Percentiles rank a stretch among this genome's conserved stretches.
Evolutionary conservation across 2,329 filamentous ascomycete genomes (phyloP).

Genomic region (Trichoderma gracile): DNA sequence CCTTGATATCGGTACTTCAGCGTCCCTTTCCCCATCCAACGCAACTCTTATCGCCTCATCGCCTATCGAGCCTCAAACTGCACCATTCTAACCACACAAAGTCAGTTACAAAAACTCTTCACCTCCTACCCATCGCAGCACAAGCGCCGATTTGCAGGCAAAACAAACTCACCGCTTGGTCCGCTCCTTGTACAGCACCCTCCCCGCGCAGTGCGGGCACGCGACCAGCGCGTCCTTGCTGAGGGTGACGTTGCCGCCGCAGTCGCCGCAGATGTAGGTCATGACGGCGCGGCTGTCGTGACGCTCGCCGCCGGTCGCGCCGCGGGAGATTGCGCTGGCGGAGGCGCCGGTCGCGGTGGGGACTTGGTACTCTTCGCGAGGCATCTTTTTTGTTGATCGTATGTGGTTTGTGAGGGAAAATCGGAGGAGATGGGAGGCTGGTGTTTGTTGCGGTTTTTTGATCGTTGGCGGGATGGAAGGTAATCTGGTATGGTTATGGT

Average conservation of each 20-base stretch:
- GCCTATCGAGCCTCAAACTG: conserved; percentile 88
- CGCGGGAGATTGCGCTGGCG: conserved; percentile 43
- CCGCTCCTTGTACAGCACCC: conserved; percentile 95
- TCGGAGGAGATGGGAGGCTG: too few species aligned
- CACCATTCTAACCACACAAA: conserved; percentile 70
- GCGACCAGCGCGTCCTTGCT: conserved; percentile 52
- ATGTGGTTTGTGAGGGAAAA: not conserved
- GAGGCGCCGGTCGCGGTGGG: conserved; percentile 55
- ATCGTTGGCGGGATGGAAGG: not conserved
- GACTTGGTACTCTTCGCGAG: conserved; percentile 76
- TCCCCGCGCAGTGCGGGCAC: conserved; percentile 72
- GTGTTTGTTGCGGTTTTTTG: too few species aligned
- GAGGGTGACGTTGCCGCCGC: conserved; percentile 45
- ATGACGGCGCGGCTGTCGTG: conserved; percentile 43
- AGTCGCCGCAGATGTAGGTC: conserved; percentile 48
- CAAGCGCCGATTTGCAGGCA: not conserved
- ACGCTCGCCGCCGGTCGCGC: conserved; percentile 42
- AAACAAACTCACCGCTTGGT: conserved; percentile 78
- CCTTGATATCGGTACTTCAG: not conserved
- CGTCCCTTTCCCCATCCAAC: not conserved
- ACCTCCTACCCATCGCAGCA: not conserved
- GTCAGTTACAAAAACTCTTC: not conserved
- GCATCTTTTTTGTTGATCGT: conserved; percentile 45
- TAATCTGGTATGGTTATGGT: too few species aligned
- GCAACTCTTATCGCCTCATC: not conserved